Conservation (phyloP, 768 basidiomycete genomes). For the Scleroderma bovista region DNA sequence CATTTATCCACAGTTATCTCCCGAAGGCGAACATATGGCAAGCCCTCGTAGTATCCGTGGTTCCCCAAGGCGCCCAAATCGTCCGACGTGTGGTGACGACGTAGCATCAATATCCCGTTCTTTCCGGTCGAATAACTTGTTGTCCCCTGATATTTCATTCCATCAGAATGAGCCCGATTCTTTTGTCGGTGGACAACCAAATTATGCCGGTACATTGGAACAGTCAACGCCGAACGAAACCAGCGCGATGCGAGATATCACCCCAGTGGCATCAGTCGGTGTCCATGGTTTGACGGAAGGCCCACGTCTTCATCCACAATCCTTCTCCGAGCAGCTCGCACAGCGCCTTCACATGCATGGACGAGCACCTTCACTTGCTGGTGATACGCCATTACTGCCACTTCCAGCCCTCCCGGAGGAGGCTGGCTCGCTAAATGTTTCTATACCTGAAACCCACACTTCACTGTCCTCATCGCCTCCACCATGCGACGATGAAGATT, state of each 20-base stretch:
- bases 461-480: constrained; percentile 22
- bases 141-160: constrained; percentile 40
- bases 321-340: constrained; percentile 58
- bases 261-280: constrained; percentile 50
- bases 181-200: constrained; percentile 41
- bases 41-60: constrained; percentile 66
- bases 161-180: constrained; percentile 41
- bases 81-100: constrained; percentile 28
- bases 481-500: constrained; percentile 1
- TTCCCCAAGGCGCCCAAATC: constrained; percentile 56
- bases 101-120: constrained; percentile 35
- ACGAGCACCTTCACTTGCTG: constrained; percentile 34
- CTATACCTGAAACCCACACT: constrained; percentile 21
- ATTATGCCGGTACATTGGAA: constrained; percentile 53
- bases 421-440: constrained; percentile 15
- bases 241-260: constrained; percentile 43
- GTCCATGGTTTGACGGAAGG: constrained; percentile 38
- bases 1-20: constrained; percentile 48
- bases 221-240: constrained; percentile 37
- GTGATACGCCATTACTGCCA: constrained; percentile 27
- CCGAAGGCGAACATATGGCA: constrained; percentile 51
- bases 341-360: constrained; percentile 52
- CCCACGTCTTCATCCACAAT: constrained; percentile 36
- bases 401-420: constrained; percentile 41
- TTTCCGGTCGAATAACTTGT: constrained; percentile 38